These are phyloP conservation scores for Argentina anserina DNA, from an alignment of 306 rosid species.

Conservation along the genomic window DNA sequence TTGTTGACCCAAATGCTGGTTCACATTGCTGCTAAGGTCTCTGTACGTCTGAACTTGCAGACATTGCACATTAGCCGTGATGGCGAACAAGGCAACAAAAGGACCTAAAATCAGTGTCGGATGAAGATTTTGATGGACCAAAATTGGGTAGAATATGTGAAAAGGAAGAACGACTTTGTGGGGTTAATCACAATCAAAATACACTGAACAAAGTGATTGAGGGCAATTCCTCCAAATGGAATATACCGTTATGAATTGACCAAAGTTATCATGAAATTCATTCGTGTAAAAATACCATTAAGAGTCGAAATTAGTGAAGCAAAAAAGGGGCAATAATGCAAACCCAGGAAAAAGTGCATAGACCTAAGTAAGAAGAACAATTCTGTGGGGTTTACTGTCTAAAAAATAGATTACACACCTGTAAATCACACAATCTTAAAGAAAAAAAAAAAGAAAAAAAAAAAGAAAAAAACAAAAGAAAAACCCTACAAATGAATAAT, in stretches of 20 bases:
- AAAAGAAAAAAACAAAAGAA: neutral
- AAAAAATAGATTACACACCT: neutral
- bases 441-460: neutral
- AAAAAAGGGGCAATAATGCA: neutral
- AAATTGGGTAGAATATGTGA: neutral
- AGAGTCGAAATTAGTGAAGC: too few species aligned
- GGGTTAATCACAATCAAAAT: neutral
- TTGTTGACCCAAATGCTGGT: neutral
- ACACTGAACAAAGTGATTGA: neutral
- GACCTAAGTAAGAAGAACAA: neutral
- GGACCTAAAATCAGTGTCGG: neutral
- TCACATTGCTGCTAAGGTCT: neutral
- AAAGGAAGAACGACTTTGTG: neutral
- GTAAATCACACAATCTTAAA: neutral
- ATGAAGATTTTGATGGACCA: neutral
- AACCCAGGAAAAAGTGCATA: neutral
- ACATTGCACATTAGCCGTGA: neutral
- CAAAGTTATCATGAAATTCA: too few species aligned
- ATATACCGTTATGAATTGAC: neutral
- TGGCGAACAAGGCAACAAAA: neutral
- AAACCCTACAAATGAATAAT: neutral
- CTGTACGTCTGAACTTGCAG: neutral
- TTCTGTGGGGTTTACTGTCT: neutral
- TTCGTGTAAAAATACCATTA: too few species aligned
- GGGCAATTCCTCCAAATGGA: neutral